Base-by-base conservation (phyloP, 257 asterid species). In the Solanum corneliomulleri region DNA sequence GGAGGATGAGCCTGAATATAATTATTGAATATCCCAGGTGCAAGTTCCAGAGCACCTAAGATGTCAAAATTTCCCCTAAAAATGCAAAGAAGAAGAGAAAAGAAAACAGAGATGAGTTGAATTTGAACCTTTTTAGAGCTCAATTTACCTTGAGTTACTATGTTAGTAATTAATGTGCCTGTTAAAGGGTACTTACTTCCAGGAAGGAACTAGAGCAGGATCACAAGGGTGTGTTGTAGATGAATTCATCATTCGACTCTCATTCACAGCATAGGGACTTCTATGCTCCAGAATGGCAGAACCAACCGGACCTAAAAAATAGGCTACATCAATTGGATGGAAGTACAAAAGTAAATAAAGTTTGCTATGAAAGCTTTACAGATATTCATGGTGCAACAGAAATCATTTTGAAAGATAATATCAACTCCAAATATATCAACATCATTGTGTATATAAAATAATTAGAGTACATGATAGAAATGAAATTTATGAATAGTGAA, bases 31-130 rank as follows among this genome's bases (percentile, higher is more conserved):
- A 49, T 72, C 76, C 88, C 86, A 82, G 71, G 15, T 37, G 82
- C 52, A 74, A 58, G 77, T 42, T 68, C 68, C 76, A 74, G 60
- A 42, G 82, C 84, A 72, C 60, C 89, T 64, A 31, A 82, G 71
- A 94, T 78, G 47, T 45, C 89, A 92, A 94, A 93, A 89, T 93
- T 87, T 87, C 98, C 98, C 88, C 98, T 94, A 87, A 47, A 47
- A 86, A 86, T 72, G 72, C 83, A 86, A 62, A 37, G 87, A 60
- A 23, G 29, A 64, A 87, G 86, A 82, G 75, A 77, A 47, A 20
- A 82, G 86, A 49, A 47, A 80, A 29, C 18, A 80, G 69, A 45
- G 41, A 80, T 18, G 44, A 80, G 85, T 68, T 80, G 85, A 80
- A 80, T 45, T 78, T 78, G 64, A 72, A 72, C 80, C 12, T 21